Evolutionary conservation across 768 basidiomycete genomes (phyloP), one percentile per base, ranked within the genome.

Genomic region (Zangia roseola): DNA sequence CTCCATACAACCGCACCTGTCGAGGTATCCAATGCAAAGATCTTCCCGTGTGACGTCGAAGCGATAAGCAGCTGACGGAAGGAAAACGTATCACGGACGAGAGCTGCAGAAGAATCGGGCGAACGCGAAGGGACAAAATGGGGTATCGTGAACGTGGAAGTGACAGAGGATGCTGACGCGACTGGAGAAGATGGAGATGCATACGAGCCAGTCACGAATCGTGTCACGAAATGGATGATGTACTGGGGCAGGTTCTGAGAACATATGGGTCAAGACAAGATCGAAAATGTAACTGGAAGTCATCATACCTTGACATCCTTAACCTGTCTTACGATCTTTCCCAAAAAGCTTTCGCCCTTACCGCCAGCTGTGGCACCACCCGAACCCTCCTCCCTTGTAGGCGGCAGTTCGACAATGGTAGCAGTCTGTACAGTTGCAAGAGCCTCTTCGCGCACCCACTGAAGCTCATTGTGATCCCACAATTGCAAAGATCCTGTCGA

Each of bases 371-470:
- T 53, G n/a, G 30, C 37, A 5, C 56, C 45, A 8, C 55, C 53
- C 19, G 25, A 17, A 24, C 62, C 53, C 16, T 53, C 66, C 16
- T 71, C 67, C 35, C 48, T 54, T 8, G 57, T 58, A 64, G 90
- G 88, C 0, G 90, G 90, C 14, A 95, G 76, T 55, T 92, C 89
- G 19, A 93, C 79, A 48, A 93, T 82, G 43, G 83, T 79, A 2
- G 84, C 83, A 0, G 78, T 76, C 20, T 75, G 68, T 41, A 90
- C 75, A 2, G 80, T 73, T 0, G 89, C 72, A 10, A 95, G 73
- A 2, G 81, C 77, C 62, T 97, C 94, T 61, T 95, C 93, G 40
- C 93, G 76, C 0, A 78, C 79, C 91, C 92, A 95, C 24, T 77
- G 73, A 24, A 81, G 69, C 30, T 72, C 60, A 24, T 80, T 72